Conservation (phyloP, 805 yeast genomes). For the Schizosaccharomyces octosporus region DNA sequence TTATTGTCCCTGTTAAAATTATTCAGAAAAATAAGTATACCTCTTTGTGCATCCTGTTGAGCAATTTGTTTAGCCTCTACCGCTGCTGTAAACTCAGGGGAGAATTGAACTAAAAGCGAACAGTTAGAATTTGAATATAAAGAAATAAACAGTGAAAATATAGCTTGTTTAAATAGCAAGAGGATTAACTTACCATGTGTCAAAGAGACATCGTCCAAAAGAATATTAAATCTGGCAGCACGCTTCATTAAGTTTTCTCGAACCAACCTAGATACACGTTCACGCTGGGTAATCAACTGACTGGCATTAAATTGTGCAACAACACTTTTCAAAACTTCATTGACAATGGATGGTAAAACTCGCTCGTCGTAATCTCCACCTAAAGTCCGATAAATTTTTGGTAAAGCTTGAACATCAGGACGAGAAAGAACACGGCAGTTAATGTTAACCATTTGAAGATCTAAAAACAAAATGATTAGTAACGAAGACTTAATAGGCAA, state of each 20-base stretch:
- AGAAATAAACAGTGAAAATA: background rate
- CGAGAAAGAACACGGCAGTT: constrained; percentile 92
- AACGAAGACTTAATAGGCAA: background rate
- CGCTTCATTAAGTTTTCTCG: constrained; percentile 78
- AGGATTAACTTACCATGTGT: constrained; percentile 23
- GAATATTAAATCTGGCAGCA: constrained; percentile 67
- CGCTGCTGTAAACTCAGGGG: constrained; percentile 90
- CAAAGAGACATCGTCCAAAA: constrained; percentile 83
- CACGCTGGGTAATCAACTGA: constrained; percentile 96
- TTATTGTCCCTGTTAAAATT: background rate
- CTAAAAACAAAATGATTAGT: constrained; percentile 13
- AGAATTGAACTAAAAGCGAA: constrained; percentile 47
- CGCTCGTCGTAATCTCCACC: constrained; percentile 93
- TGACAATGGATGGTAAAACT: constrained; percentile 90
- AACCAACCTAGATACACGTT: constrained; percentile 72
- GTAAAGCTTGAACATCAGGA: constrained; percentile 58
- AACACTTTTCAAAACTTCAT: constrained; percentile 85
- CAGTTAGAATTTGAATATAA: background rate
- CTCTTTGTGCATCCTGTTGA: constrained; percentile 81
- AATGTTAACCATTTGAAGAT: constrained; percentile 94
- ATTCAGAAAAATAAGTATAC: background rate
- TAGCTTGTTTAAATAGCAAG: too few relatives aligned
- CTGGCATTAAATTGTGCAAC: constrained; percentile 97
- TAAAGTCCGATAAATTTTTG: constrained; percentile 69
- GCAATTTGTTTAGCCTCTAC: constrained; percentile 98